Conservation (phyloP, 108 stramenopile species). For the Epithemia pelagica region DNA sequence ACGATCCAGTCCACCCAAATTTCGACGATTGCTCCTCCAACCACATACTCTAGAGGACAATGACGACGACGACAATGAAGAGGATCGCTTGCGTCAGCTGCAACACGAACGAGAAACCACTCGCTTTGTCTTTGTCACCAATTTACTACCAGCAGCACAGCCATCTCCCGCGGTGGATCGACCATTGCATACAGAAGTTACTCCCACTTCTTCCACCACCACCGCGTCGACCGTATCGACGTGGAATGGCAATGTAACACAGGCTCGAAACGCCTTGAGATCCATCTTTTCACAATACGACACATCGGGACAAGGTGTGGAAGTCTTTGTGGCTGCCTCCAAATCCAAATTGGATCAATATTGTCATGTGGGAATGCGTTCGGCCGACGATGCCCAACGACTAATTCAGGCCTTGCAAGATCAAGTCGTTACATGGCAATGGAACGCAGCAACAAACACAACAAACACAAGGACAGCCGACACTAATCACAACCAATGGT, state of each 20-base stretch:
- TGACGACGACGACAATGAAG: conserved; percentile 9
- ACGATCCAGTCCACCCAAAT: conserved; percentile 78
- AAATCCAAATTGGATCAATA: conserved; percentile 18
- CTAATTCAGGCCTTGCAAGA: conserved; percentile 54
- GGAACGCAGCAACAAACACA: conserved; percentile 1
- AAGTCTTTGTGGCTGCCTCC: conserved; percentile 30
- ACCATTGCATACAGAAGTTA: neutral
- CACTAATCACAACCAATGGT: neutral
- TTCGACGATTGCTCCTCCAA: conserved; percentile 43
- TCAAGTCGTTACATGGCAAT: conserved; percentile 24
- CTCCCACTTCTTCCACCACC: neutral
- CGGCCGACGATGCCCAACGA: conserved; percentile 37
- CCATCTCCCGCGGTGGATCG: too few species aligned
- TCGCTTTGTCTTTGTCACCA: conserved; percentile 66
- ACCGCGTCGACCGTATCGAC: conserved; percentile 13
- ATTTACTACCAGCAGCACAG: conserved; percentile 18
- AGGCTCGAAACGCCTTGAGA: conserved; percentile 35
- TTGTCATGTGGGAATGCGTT: conserved; percentile 48
- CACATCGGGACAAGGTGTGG: conserved; percentile 30
- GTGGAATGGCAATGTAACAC: conserved; percentile 12
- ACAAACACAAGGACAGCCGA: neutral
- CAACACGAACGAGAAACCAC: conserved; percentile 36
- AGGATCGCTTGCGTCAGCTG: neutral
- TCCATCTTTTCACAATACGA: conserved; percentile 27
- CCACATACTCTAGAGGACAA: too few species aligned